Evolutionary conservation across 371 early-diverging fungal species (phyloP).

Genomic region (Blastocladiella emersonii): DNA sequence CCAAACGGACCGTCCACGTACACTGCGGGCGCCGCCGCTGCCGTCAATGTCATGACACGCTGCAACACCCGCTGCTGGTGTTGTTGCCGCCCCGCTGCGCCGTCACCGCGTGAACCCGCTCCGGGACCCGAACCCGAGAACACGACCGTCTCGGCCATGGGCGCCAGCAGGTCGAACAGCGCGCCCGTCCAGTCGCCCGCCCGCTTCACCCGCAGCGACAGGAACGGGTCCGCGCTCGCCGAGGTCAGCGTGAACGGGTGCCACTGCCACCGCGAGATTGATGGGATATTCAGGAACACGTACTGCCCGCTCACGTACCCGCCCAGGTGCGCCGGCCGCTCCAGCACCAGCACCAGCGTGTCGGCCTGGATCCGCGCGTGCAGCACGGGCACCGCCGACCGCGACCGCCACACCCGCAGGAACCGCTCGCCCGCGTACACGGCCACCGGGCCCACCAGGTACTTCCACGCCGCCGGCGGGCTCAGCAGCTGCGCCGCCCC

Average conservation of each 20-base stretch:
- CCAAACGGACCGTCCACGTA: constrained; percentile 3
- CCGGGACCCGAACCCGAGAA: no score
- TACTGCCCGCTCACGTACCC: constrained; percentile 2
- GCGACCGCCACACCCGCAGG: background rate
- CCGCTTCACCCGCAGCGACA: constrained; percentile 5
- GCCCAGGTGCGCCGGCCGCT: constrained; percentile 10
- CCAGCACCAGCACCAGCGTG: background rate
- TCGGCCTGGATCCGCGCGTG: background rate
- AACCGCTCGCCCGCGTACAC: background rate
- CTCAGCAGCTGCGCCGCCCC: constrained; percentile 10
- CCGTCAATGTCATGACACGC: constrained; percentile 23
- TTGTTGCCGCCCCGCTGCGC: constrained; percentile 16
- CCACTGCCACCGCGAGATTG: constrained; percentile 2
- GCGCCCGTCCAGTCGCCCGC: constrained; percentile 3
- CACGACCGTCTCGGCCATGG: no score
- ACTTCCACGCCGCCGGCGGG: constrained; percentile 1
- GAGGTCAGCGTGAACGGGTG: constrained; percentile 6
- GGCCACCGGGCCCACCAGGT: background rate
- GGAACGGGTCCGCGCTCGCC: background rate
- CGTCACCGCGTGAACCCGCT: no score
- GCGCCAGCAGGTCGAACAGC: background rate
- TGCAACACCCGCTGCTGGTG: constrained; percentile 6
- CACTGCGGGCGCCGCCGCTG: constrained; percentile 23
- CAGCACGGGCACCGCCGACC: background rate
- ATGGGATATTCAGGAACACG: background rate